Conservation (phyloP, 2,329 filamentous ascomycete species). For the Colletotrichum cuscutae region DNA sequence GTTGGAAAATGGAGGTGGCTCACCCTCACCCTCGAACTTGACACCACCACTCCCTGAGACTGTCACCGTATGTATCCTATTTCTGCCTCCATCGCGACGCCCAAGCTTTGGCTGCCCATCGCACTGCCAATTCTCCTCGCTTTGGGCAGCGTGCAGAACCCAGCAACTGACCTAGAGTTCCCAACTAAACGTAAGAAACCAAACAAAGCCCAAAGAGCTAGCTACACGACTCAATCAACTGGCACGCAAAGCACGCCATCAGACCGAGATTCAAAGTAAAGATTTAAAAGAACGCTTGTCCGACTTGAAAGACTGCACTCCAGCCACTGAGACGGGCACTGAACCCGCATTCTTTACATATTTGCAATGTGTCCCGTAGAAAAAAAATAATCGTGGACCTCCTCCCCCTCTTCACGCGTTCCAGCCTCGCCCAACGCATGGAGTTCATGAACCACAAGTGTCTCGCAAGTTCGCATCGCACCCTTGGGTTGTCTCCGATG, state of each 20-base stretch:
- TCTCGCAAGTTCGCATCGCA: slow-evolving; percentile 19
- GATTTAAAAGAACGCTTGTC: not conserved
- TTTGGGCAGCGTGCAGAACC: not conserved
- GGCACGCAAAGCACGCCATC: not conserved
- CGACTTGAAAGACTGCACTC: not conserved
- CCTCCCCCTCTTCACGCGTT: not conserved
- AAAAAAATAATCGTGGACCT: no score
- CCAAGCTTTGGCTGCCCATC: slow-evolving; percentile 5
- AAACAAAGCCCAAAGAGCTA: not conserved
- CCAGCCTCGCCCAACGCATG: slow-evolving; percentile 33
- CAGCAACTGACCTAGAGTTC: not conserved
- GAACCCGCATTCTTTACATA: not conserved
- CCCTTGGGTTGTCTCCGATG: slow-evolving; percentile 22
- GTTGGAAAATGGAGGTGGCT: not conserved
- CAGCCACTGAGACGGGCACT: not conserved
- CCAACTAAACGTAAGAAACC: not conserved
- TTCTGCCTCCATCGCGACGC: not conserved
- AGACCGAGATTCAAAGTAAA: not conserved
- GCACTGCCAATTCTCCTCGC: not conserved
- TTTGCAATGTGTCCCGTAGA: slow-evolving; percentile 7
- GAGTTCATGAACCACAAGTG: slow-evolving; percentile 24
- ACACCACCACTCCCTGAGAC: not conserved
- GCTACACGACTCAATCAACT: not conserved
- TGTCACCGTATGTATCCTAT: not conserved
- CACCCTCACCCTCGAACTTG: not conserved